Base-by-base conservation (phyloP, 441 rosid genomes). In the Adansonia gregorii region DNA sequence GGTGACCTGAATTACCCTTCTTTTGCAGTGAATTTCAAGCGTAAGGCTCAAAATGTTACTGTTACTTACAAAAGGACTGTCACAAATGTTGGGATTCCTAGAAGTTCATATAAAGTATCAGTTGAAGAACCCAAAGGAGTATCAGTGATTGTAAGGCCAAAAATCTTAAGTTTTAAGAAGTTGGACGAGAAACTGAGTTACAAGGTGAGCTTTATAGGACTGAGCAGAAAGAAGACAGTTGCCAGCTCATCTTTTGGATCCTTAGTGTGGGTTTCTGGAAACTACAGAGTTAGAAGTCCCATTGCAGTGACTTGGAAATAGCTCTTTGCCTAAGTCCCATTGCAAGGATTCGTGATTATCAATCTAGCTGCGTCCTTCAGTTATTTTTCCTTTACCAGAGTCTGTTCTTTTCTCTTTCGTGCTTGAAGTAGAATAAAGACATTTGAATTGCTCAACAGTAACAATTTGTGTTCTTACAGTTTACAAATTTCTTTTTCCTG, bases 191-290 rank as follows among this genome's bases (percentile, higher is more conserved):
- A 83, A 69, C 27, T 80, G 86, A 90, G 89, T 73, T 91, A 89
- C 79, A 84, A 78, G 41, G 91, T 89, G 66, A 86, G 75, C 22
- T 85, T 91, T 46, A 73, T 17, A 31, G 66, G 81, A 11, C 24
- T 46, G 45, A 56, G 58, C 17, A 56, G 41, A 63, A 64, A 55
- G 51, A 75, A 71, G 24, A 49, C 74, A 2, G 11, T 68, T 0
- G 80, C 76, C 2, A 72, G 81, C 63, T 74, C 85, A 11, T 81
- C 91, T 6, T 90, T 91, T 75, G 97, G 97, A 11, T 83, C 86
- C 14, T 51, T 89, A 19, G 69, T 56, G 64, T 89, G 92, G 92
- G 63, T 75, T 59, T 86, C 88, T 1, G 84, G 85, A 7, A 86
- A 69, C 9, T 75, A 82, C 66, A 82, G 14, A 8, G 90, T 87